Conservation (phyloP, 2,329 filamentous ascomycete species). For the Ophiostoma sp. region DNA sequence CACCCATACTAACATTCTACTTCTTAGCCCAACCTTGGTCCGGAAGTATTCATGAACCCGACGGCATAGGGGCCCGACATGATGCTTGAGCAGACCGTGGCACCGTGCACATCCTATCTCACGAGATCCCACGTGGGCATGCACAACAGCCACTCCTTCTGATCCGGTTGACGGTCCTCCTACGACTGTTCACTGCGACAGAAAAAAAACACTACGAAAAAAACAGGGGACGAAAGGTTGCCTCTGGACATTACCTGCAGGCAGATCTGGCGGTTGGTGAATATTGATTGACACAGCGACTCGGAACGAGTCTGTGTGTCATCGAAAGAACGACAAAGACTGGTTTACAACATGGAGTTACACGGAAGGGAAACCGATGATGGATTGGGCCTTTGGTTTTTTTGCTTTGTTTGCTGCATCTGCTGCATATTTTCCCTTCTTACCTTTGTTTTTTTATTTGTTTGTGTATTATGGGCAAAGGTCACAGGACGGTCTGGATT, state of each 20-base stretch:
- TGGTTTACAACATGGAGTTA: constrained; percentile 11
- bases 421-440: not conserved
- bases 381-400: not conserved
- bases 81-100: not conserved
- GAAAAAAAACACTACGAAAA: too few species aligned
- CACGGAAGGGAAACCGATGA: not conserved
- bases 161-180: too few species aligned
- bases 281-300: not conserved
- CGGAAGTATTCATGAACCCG: constrained; percentile 28
- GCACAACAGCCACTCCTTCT: not conserved
- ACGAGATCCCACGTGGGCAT: not conserved
- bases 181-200: not conserved
- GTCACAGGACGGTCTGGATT: not conserved
- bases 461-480: not conserved
- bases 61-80: constrained; percentile 12
- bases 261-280: not conserved
- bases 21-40: constrained; percentile 28
- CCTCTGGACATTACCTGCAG: not conserved
- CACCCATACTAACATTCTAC: constrained; percentile 17
- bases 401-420: not conserved
- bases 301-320: not conserved
- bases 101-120: not conserved
- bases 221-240: not conserved
- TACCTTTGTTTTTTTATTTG: not conserved
- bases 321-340: not conserved